Conservation (phyloP, 1,284 basidiomycete species). For the Heterobasidion irregulare region DNA sequence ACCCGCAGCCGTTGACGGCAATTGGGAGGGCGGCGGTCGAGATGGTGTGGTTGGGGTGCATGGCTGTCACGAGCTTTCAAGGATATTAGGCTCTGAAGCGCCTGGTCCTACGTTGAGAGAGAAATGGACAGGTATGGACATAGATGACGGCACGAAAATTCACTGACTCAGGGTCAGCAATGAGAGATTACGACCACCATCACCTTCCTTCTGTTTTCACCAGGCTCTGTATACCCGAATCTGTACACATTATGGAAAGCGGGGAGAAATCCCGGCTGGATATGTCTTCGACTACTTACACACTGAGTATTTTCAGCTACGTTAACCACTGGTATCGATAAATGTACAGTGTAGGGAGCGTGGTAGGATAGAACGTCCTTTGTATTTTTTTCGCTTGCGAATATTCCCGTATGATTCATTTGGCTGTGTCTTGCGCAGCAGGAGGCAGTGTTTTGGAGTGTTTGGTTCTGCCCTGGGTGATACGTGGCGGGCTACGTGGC, state of each 20-base stretch:
- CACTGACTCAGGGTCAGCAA: too few relatives aligned
- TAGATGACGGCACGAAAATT: too few relatives aligned
- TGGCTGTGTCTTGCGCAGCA: conserved; percentile 12
- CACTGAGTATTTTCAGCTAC: not conserved
- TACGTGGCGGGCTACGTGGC: conserved; percentile 11
- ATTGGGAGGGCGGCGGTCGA: conserved; percentile 71
- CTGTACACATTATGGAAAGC: not conserved
- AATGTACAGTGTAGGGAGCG: not conserved
- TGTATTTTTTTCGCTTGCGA: not conserved
- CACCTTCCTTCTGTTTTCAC: not conserved
- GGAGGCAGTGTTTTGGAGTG: not conserved
- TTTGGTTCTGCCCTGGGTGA: conserved; percentile 2
- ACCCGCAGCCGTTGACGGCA: conserved; percentile 44
- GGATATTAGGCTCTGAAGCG: conserved; percentile 1
- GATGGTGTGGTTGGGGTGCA: conserved; percentile 74
- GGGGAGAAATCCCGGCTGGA: too few relatives aligned
- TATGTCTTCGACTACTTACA: too few relatives aligned
- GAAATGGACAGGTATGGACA: too few relatives aligned
- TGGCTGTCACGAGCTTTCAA: conserved; percentile 64
- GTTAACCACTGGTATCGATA: too few relatives aligned
- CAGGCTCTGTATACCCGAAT: not conserved
- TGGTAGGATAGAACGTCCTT: not conserved
- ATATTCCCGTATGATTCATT: not conserved
- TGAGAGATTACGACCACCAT: not conserved
- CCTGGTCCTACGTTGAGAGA: not conserved